Conservation (phyloP, 306 rosid genomes). For the Ceratonia siliqua region DNA sequence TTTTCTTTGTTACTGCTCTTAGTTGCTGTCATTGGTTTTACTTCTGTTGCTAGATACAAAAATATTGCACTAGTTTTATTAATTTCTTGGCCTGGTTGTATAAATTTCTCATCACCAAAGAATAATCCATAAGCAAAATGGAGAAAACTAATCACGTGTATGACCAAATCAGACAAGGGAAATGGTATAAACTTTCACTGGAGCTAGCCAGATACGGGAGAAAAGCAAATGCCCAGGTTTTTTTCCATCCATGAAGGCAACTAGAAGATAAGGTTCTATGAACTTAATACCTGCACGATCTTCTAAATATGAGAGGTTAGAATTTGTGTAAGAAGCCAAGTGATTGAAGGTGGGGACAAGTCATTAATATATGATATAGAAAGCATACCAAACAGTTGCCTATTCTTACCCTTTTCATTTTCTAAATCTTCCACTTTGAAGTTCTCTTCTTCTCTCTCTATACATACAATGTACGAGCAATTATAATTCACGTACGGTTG, state of each 20-base stretch:
- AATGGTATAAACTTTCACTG: background rate
- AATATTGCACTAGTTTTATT: background rate
- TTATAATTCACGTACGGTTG: conserved; percentile 16
- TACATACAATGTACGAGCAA: conserved; percentile 29
- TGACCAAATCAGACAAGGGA: background rate
- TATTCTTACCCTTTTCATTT: background rate
- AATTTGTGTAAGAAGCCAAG: conserved; percentile 10
- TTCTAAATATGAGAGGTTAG: background rate
- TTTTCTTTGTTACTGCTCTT: background rate
- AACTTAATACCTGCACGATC: conserved; percentile 28
- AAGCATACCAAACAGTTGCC: conserved; percentile 35
- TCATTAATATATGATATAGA: conserved; percentile 35
- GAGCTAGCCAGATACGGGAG: background rate
- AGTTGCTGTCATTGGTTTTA: background rate
- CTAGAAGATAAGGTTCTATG: conserved; percentile 27
- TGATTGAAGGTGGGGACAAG: conserved; percentile 34
- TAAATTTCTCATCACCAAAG: background rate
- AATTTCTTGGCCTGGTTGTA: background rate
- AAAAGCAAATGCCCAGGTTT: background rate
- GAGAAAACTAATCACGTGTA: background rate
- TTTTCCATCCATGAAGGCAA: conserved; percentile 15
- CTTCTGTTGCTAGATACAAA: background rate
- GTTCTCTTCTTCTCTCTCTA: background rate
- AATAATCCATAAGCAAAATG: background rate
- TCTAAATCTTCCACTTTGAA: conserved; percentile 13